Evolutionary conservation across 176 grass and related monocot genomes (phyloP).

Genomic region (Phragmites australis): DNA sequence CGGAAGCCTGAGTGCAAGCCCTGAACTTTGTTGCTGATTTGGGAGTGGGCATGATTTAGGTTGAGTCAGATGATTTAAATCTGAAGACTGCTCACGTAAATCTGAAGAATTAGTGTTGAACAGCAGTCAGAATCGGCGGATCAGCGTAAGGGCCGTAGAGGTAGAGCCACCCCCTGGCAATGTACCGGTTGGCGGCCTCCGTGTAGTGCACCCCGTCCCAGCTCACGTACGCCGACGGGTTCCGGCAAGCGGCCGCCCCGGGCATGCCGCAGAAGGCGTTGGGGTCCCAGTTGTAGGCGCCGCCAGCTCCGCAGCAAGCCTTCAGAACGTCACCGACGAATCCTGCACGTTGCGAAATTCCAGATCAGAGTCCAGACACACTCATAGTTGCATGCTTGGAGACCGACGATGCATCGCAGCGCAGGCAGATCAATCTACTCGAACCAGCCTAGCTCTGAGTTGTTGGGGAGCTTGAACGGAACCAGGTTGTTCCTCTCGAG

Average conservation of each 20-base stretch:
- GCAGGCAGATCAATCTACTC: too few species aligned
- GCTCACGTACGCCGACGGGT: background rate
- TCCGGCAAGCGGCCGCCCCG: background rate
- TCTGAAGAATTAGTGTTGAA: background rate
- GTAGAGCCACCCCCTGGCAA: slow-evolving; percentile 24
- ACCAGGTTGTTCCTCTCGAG: slow-evolving; percentile 30
- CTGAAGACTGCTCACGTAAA: background rate
- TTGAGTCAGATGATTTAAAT: too few species aligned
- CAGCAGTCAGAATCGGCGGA: background rate
- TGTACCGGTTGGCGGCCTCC: background rate
- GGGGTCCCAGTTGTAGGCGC: slow-evolving; percentile 27
- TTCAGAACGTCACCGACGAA: rapidly evolving
- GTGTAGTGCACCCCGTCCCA: slow-evolving; percentile 47
- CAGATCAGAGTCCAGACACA: background rate
- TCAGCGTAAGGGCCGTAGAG: slow-evolving; percentile 12
- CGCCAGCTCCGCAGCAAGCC: slow-evolving; percentile 26
- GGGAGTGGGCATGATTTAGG: too few species aligned
- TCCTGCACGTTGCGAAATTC: background rate
- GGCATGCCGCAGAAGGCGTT: slow-evolving; percentile 24
- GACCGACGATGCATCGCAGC: too few species aligned
- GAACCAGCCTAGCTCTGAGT: slow-evolving; percentile 58
- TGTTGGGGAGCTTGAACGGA: slow-evolving; percentile 10
- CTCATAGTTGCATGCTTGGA: too few species aligned
- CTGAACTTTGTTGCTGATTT: too few species aligned
- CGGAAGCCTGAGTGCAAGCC: too few species aligned